A percentile compares a stretch with the other conserved stretches of the same genome.
phyloP scores from a whole-genome alignment of 345 rosid genomes.

The Conringia planisiliqua region DNA sequence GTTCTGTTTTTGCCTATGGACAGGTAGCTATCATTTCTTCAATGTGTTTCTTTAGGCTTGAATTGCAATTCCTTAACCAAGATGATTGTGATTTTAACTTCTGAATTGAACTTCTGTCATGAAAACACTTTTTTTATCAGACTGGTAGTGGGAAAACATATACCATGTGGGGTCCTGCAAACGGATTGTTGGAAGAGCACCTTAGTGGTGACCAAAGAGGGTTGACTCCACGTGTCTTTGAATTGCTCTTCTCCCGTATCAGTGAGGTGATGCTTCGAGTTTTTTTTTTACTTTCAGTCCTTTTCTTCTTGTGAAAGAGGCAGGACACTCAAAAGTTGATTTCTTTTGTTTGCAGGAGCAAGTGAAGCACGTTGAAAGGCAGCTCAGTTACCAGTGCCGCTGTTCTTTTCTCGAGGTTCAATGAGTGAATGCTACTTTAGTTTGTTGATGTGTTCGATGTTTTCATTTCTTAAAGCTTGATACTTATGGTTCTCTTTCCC shows the following conservation, averaged over 20 bases:
- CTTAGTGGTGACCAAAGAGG: constrained; percentile 73
- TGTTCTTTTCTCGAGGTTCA: constrained; percentile 95
- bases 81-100: not conserved
- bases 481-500: constrained; percentile 12
- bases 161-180: constrained; percentile 98
- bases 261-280: constrained; percentile 59
- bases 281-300: constrained; percentile 12
- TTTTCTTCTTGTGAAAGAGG: not conserved
- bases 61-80: not conserved
- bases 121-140: constrained; percentile 38
- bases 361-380: constrained; percentile 71
- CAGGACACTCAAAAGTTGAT: not conserved
- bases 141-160: constrained; percentile 98
- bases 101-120: not conserved
- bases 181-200: constrained; percentile 63
- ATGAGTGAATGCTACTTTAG: constrained; percentile 8
- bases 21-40: constrained; percentile 49
- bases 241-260: constrained; percentile 73
- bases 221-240: constrained; percentile 87
- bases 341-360: constrained; percentile 62
- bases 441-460: not conserved
- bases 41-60: not conserved
- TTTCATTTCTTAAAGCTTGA: constrained; percentile 13
- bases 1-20: constrained; percentile 98
- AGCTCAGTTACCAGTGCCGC: constrained; percentile 92